Evolutionary conservation across 2,329 filamentous ascomycete species (phyloP), one percentile per base, ranked within the genome.

Genomic region (Nigrospora oryzae): DNA sequence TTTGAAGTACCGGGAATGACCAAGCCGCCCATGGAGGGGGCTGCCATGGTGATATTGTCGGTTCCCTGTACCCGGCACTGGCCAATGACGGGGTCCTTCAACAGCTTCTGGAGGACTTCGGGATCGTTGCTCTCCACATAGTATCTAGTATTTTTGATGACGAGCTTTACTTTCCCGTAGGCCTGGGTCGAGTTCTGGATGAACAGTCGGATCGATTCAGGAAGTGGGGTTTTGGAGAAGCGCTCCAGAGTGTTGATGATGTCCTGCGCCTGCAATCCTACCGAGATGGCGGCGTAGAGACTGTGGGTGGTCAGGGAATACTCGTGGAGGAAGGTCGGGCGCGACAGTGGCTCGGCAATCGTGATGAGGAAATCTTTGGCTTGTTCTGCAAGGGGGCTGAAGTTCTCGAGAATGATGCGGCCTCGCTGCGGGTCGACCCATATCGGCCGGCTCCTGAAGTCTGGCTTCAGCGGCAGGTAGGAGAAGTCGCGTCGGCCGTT

Each of bases 351-450:
- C 68, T 98, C 91, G 50, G 91, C 88, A 54, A 98, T 91, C 39
- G 93, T 95, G 56, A 94, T 95, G 47, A 98, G 73, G 61, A 98
- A 95, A 62, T 95, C 89, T 61, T 95, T 89, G 0, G 89, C 91
- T 58, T 90, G 84, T 46, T 84, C 78, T 46, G 91, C 89, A 46
- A 93, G 73, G 3, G 90, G 86, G 43, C 87, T 91, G 69, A 96
- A 97, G 55, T 89, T 95, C 71, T 98, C 91, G 37, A 97, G 74
- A 30, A 94, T 93, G 59, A 97, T 93, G 51, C 84, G 83, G 33
- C 87, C 89, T 60, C 86, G 87, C 39, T 84, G 73, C 3, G 89
- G 87, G 61, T 96, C 89, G 54, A 98, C 93, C 88, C 89, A 97
- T 48, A 97, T 75, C 14, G 93, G 93, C 14, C 93, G 83, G 58